Evolutionary conservation across 2,329 filamentous ascomycete genomes (phyloP), one percentile per base, ranked within the genome.

Genomic region (Phaeosphaeria sp.): DNA sequence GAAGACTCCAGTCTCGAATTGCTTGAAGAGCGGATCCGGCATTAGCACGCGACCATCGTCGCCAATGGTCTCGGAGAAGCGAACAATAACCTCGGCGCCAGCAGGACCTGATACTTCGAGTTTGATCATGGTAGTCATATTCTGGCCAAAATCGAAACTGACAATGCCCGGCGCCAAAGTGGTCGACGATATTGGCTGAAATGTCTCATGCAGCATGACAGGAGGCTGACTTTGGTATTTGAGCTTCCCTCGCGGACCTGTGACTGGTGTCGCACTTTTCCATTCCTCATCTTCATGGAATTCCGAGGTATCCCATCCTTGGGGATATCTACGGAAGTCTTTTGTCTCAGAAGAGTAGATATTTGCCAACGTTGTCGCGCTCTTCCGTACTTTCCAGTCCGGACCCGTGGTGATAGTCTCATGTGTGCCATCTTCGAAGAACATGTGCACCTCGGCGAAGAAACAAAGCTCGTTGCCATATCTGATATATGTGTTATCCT

Each of bases 291-390:
- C 71, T 46, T 75, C 65, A 2, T 36, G 1, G 43, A 70, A 74
- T 4, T 51, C 64, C 43, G 64, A 53, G 52, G 64, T 55, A 47
- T 77, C 73, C 77, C 77, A 79, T 0, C 76, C 76, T 0, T 46
- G 18, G 6, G 78, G 78, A 55, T 76, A 78, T 0, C 53, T 50
- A 9, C 77, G 65, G 17, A 72, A 55, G 50, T 79, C 78, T 48
- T 79, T 74, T 33, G 73, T 74, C 57, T 79, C 78, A 0, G 78
- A 79, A 3, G 77, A 75, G 54, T 79, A 79, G 20, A 79, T 79
- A 30, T 79, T 79, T 6, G 76, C 78, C 9, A 79, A 66, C 1
- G 74, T 71, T 4, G 76, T 79, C 7, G 77, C 77, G 44, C 77
- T 79, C 56, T 75, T 78, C 13, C 73, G 67, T 13, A 76, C 59